Evolutionary conservation across 768 basidiomycete genomes (phyloP), one percentile per base, ranked within the genome.

Genomic region (Guyanaporus albipodus): DNA sequence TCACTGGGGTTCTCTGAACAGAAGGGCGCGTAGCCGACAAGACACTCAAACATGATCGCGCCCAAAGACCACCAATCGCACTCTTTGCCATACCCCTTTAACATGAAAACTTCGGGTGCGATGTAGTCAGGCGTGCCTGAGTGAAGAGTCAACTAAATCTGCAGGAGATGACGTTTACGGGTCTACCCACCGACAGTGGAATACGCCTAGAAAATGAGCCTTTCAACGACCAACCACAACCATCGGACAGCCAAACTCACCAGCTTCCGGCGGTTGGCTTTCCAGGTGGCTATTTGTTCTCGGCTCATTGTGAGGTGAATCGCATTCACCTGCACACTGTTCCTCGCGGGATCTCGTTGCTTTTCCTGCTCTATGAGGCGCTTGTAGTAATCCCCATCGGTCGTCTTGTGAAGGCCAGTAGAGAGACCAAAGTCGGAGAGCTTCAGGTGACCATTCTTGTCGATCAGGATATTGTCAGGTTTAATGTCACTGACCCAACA

Each of bases 61-160:
- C 95, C 95, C 45, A 99, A 71, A 29, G 95, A 97, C 95, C 95
- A 99, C 95, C 95, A 99, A 69, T 99, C 95, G 63, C 95, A 98
- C 69, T 97, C 95, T 68, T 95, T 94, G 38, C 93, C 92, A 58
- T 99, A 99, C 5, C 95, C 95, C 62, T 95, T 87, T 73, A 95
- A 86, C 65, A 92, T 70, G 76, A 99, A 98, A 57, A 98, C 95
- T 61, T 98, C 94, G 4, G 94, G 94, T 0, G 94, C 93, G 59
- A 98, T 98, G 78, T 95, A 79, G 40, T 52, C 65, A 26, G 65
- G 65, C 10, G 65, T 66, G 41, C 65, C 64, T 66, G 28, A 29
- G 17, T n/a, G 26, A 17, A 15, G 10, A 34, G 33, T 65, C 10
- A 51, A 47, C 3, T 24, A 39, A 33, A 9, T 28, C 10, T 15